Percentiles rank a stretch among this genome's conserved stretches.
Evolutionary conservation across 768 basidiomycete species (phyloP).

Genomic region (Pholiota conissans): DNA sequence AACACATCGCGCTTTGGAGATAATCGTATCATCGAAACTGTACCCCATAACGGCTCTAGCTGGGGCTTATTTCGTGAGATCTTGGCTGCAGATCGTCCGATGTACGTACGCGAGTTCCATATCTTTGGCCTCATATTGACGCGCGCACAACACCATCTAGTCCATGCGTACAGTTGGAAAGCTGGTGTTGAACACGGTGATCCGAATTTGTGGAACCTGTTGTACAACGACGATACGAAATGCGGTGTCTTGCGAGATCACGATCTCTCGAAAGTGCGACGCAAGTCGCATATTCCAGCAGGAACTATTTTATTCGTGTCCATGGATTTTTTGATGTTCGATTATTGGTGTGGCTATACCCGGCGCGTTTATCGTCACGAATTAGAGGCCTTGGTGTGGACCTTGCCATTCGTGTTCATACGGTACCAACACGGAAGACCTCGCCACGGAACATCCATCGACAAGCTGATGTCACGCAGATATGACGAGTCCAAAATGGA

Average conservation of each 20-base stretch:
- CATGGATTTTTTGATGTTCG: not conserved
- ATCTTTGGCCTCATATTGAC: not conserved
- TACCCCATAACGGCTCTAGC: too few species aligned
- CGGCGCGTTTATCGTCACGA: slow-evolving; percentile 1
- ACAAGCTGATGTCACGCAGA: slow-evolving; percentile 1
- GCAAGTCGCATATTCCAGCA: not conserved
- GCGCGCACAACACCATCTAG: not conserved
- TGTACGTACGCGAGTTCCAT: too few species aligned
- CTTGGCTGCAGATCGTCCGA: too few species aligned
- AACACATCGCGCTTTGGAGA: too few species aligned
- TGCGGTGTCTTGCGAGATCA: slow-evolving; percentile 5
- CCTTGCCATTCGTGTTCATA: slow-evolving; percentile 1
- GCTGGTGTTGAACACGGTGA: not conserved
- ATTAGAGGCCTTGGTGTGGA: slow-evolving; percentile 8
- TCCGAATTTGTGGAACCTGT: slow-evolving; percentile 4
- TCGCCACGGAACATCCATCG: not conserved
- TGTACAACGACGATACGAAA: not conserved
- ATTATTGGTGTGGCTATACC: slow-evolving; percentile 3
- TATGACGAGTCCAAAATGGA: not conserved
- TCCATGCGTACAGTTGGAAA: slow-evolving; percentile 1
- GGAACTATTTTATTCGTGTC: slow-evolving; percentile 7
- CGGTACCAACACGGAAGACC: not conserved
- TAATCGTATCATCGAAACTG: too few species aligned
- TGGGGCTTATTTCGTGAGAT: too few species aligned
- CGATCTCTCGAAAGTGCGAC: not conserved